Percentiles rank a stretch among this genome's conserved stretches.
Conservation (phyloP, 805 yeast genomes). For the Candida sanyiensis region DNA sequence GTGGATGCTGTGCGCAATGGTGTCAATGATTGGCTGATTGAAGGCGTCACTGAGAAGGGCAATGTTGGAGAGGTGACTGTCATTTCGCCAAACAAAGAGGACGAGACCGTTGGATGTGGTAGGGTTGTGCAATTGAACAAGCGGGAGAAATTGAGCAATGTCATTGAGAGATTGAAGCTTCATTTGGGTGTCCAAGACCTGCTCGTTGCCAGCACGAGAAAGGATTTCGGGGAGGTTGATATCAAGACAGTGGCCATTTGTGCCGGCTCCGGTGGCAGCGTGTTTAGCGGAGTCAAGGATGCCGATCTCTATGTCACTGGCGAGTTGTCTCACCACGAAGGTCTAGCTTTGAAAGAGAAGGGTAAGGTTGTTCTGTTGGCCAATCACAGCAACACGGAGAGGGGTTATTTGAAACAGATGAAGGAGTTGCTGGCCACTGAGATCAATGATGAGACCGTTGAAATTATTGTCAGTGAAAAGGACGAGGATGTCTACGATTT, state of each 20-base stretch:
- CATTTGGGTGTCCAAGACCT: conserved; percentile 48
- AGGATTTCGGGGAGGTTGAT: conserved; percentile 15
- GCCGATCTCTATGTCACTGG: conserved; percentile 80
- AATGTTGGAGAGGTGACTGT: conserved; percentile 27
- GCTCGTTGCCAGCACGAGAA: conserved; percentile 49
- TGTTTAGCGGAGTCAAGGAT: conserved; percentile 53
- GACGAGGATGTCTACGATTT: conserved; percentile 24
- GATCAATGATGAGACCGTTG: conserved; percentile 6
- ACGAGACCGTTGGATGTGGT: conserved; percentile 72
- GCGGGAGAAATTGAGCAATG: conserved; percentile 37
- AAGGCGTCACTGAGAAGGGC: conserved; percentile 41
- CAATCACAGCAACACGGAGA: conserved; percentile 89
- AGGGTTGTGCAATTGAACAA: conserved; percentile 48
- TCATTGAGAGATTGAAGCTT: conserved; percentile 48
- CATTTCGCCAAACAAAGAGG: conserved; percentile 38
- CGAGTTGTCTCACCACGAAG: conserved; percentile 92
- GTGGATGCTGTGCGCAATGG: conserved; percentile 92
- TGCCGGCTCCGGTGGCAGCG: conserved; percentile 91
- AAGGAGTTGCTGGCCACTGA: conserved; percentile 32
- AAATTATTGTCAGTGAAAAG: conserved; percentile 14
- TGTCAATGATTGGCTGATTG: conserved; percentile 87
- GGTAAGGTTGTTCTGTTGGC: conserved; percentile 72
- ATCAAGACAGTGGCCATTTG: conserved; percentile 72
- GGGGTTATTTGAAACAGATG: conserved; percentile 66
- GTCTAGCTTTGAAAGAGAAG: conserved; percentile 59